Base-by-base conservation (phyloP, 495 filamentous ascomycete species). In the Talaromyces ruber region DNA sequence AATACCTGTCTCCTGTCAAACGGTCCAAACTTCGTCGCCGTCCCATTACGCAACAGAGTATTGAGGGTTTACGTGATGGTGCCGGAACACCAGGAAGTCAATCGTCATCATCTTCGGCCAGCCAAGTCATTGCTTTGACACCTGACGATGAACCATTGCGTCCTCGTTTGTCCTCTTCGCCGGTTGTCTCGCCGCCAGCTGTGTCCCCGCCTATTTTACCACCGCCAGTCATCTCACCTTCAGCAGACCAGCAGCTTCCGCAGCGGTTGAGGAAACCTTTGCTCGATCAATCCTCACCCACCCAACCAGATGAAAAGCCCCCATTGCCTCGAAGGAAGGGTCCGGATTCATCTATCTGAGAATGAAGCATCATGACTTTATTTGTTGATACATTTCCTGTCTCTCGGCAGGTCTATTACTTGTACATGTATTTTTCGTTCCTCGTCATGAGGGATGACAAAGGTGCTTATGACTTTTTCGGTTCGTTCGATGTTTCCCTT, bases 1-100 rank as follows among this genome's bases (percentile, higher is more conserved):
- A 80, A 18, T 91, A 91, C 67, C 75, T 85, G 37, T 82, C 79
- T 18, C 84, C 78, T 12, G 84, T 81, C 32, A 82, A 84, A 65
- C 75, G 75, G 7, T 67, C 73, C 0, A 70, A 71, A 25, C 72
- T 80, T 63, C 67, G 76, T 65, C 68, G 73, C 70, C 57, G 75
- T 74, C 28, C 71, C 69, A n/a, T 72, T 68, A 6, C 61, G 47
- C 32, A 64, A 29, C 43, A 71, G 50, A 64, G 63, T 14, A 63
- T 71, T 63, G 67, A 62, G 34, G 77, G 74, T 58, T 63, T 72
- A 14, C 70, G 72, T 47, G 75, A 75, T 18, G 51, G 51, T 5
- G 63, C 67, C 6, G 71, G 72, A 6, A 76, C 72, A 9, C 74
- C 77, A 12, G 69, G 66, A 26, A 75, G 75, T 54, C 58, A 68